Evolutionary conservation across 2,329 filamentous ascomycete genomes (phyloP).

Genomic region (Podosphaera fusca): DNA sequence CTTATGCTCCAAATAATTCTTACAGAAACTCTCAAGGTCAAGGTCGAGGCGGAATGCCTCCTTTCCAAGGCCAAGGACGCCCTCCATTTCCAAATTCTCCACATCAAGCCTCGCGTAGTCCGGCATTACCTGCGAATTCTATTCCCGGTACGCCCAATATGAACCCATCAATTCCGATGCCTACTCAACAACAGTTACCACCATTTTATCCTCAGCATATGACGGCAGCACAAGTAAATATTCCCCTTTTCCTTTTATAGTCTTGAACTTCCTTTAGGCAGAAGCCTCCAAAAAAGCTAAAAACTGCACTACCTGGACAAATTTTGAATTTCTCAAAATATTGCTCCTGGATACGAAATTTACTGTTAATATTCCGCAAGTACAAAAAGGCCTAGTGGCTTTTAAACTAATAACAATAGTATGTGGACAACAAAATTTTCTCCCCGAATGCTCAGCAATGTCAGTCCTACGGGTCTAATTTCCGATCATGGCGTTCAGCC

Average conservation of each 20-base stretch:
- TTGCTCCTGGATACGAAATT: too few relatives aligned
- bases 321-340: too few relatives aligned
- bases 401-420: too few relatives aligned
- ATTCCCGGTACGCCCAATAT: constrained; percentile 49
- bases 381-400: too few relatives aligned
- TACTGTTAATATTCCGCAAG: too few relatives aligned
- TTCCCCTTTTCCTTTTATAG: constrained; percentile 17
- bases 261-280: too few relatives aligned
- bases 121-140: constrained; percentile 35
- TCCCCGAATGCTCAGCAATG: too few relatives aligned
- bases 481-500: too few relatives aligned
- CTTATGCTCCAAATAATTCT: constrained; percentile 20
- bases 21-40: constrained; percentile 17
- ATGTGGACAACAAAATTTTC: too few relatives aligned
- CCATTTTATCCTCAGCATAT: constrained; percentile 18
- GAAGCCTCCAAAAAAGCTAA: too few relatives aligned
- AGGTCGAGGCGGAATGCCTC: constrained; percentile 26
- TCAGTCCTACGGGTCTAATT: too few relatives aligned
- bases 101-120: constrained; percentile 38
- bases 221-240: constrained; percentile 27
- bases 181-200: constrained; percentile 24
- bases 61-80: constrained; percentile 23
- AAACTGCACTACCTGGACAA: neutral
- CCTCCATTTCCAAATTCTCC: constrained; percentile 39
- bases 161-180: constrained; percentile 43